Conservation (phyloP, 495 filamentous ascomycete genomes). For the Podospora pseudopauciseta region DNA sequence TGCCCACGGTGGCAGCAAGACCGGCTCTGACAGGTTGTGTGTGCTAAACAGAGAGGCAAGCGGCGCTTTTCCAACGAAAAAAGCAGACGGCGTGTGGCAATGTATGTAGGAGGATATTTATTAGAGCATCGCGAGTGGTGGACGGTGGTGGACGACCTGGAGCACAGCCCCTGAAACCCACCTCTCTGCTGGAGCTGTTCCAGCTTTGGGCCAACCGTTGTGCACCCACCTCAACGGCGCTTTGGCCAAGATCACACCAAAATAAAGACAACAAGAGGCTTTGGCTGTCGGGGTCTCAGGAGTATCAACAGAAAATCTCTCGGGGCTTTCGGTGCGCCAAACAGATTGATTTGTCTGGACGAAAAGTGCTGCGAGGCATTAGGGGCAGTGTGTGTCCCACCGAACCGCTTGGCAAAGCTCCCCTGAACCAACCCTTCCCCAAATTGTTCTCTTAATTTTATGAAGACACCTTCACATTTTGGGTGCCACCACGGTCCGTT, state of each 20-base stretch:
- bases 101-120: neutral
- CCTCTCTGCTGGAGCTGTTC: neutral
- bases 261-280: neutral
- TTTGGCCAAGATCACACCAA: slow-evolving; percentile 5
- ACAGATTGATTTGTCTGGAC: slow-evolving; percentile 4
- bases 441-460: slow-evolving; percentile 29
- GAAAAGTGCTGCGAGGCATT: neutral
- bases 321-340: slow-evolving; percentile 2
- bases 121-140: neutral
- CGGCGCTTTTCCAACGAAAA: neutral
- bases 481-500: slow-evolving; percentile 24
- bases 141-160: neutral
- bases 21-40: neutral
- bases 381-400: neutral
- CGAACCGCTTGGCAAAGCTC: slow-evolving; percentile 16
- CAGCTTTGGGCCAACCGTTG: slow-evolving; percentile 3
- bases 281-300: neutral
- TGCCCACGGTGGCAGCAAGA: neutral
- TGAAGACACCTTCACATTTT: slow-evolving; percentile 25
- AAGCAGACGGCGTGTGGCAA: neutral
- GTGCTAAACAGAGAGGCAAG: neutral
- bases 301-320: neutral
- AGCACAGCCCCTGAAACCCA: neutral
- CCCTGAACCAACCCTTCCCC: slow-evolving; percentile 25
- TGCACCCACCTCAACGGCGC: neutral